Conservation (phyloP, 2,329 filamentous ascomycete species). For the Colletotrichum lupini region DNA sequence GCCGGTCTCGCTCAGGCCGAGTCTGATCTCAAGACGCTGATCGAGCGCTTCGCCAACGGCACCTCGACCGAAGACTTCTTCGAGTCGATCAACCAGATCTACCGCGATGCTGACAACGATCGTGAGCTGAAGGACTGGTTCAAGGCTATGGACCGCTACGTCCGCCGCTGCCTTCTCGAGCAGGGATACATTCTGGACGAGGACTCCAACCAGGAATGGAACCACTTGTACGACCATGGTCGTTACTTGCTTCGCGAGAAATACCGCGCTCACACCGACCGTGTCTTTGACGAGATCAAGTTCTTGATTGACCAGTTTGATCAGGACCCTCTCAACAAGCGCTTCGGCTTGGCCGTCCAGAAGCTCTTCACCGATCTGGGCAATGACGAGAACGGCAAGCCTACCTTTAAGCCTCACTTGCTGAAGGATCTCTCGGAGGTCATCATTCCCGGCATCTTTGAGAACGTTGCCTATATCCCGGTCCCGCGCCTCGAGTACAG, state of each 20-base stretch:
- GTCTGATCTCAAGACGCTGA: constrained; percentile 83
- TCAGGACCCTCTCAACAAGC: constrained; percentile 85
- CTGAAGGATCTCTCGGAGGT: constrained; percentile 89
- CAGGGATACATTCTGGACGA: constrained; percentile 93
- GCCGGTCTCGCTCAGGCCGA: constrained; percentile 77
- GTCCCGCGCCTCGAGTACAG: constrained; percentile 94
- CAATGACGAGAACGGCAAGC: constrained; percentile 84
- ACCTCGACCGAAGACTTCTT: constrained; percentile 91
- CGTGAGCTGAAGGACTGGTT: constrained; percentile 92
- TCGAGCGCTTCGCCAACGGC: constrained; percentile 96
- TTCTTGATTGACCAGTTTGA: constrained; percentile 93
- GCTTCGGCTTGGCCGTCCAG: constrained; percentile 79
- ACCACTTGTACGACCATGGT: constrained; percentile 85
- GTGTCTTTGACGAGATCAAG: constrained; percentile 88
- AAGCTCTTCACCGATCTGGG: constrained; percentile 92
- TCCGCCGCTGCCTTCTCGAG: constrained; percentile 86
- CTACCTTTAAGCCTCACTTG: constrained; percentile 91
- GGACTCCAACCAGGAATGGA: constrained; percentile 82
- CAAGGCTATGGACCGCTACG: constrained; percentile 78
- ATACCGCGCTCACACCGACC: constrained; percentile 87
- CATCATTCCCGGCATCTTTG: constrained; percentile 84
- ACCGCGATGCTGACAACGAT: constrained; percentile 87
- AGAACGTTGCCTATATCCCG: constrained; percentile 89
- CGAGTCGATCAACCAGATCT: constrained; percentile 85
- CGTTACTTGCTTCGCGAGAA: constrained; percentile 88